phyloP scores from a whole-genome alignment of 2,329 filamentous ascomycete genomes.

The Fusarium sororula region DNA sequence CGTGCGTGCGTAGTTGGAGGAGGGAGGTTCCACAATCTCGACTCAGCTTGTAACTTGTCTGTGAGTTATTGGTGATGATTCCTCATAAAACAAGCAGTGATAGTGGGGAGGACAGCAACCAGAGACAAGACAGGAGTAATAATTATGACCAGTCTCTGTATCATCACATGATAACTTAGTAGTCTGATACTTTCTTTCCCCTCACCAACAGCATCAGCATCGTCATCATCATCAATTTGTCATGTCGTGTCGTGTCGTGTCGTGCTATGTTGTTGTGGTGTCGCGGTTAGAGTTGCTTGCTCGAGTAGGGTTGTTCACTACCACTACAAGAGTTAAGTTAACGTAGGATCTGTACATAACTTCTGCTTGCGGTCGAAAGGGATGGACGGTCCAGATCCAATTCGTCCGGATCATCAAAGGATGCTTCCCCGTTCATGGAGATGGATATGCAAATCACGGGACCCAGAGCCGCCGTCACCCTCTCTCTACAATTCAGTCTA shows the following conservation, averaged over 20 bases:
- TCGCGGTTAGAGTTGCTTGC: constrained; percentile 10
- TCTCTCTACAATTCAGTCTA: neutral
- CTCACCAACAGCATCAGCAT: neutral
- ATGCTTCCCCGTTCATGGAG: constrained; percentile 37
- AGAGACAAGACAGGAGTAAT: neutral
- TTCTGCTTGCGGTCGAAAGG: constrained; percentile 31
- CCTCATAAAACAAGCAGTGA: neutral
- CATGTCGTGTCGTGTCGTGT: neutral
- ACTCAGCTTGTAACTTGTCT: constrained; percentile 21
- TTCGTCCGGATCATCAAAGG: constrained; percentile 40
- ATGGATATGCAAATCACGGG: constrained; percentile 38
- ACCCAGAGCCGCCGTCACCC: constrained; percentile 7
- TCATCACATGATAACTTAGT: neutral
- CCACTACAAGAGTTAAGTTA: neutral
- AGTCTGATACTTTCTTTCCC: neutral
- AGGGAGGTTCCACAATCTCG: constrained; percentile 5
- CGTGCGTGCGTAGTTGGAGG: neutral
- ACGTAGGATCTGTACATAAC: constrained; percentile 3
- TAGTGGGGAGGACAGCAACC: constrained; percentile 10
- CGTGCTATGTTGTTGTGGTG: neutral
- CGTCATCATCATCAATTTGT: constrained; percentile 11
- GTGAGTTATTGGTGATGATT: constrained; percentile 7
- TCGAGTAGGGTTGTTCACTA: neutral
- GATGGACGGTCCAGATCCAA: constrained; percentile 35
- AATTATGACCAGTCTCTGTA: constrained; percentile 9